phyloP scores from a whole-genome alignment of 495 filamentous ascomycete species.

The Hypoxylon fragiforme region DNA sequence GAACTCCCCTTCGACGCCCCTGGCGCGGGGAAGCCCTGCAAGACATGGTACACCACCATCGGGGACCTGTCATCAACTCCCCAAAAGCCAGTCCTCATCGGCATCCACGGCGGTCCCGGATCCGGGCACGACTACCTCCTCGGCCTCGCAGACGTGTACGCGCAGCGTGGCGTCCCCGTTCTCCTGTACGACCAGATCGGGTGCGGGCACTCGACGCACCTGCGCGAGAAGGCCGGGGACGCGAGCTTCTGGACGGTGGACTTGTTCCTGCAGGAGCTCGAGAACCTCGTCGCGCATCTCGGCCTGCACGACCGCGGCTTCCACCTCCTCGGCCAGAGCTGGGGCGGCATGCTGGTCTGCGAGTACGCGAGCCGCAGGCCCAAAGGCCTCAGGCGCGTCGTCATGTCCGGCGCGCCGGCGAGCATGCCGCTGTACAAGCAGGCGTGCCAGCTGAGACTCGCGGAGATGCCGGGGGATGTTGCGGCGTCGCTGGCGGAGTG shows the following conservation, averaged over 20 bases:
- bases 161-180: constrained; percentile 39
- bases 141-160: constrained; percentile 39
- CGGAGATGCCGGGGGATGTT: constrained; percentile 18
- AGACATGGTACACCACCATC: constrained; percentile 46
- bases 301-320: constrained; percentile 39
- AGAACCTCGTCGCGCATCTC: constrained; percentile 49
- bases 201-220: constrained; percentile 50
- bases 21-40: constrained; percentile 36
- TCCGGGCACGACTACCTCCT: constrained; percentile 48
- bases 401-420: constrained; percentile 24
- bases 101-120: constrained; percentile 54
- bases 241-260: constrained; percentile 50
- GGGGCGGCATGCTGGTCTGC: constrained; percentile 56
- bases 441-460: constrained; percentile 6
- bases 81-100: constrained; percentile 5
- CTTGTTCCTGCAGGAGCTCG: constrained; percentile 53
- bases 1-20: constrained; percentile 37
- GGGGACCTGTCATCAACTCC: constrained; percentile 1
- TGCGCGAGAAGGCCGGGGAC: constrained; percentile 45
- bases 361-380: constrained; percentile 34
- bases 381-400: constrained; percentile 14
- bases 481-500: constrained; percentile 1
- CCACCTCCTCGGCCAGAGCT: constrained; percentile 53
- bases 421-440: constrained; percentile 29
- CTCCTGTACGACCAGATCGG: constrained; percentile 59